These are phyloP conservation scores for Cavenderia fasciculata DNA, from an alignment of 78 protist species.

Conservation along the genomic window DNA sequence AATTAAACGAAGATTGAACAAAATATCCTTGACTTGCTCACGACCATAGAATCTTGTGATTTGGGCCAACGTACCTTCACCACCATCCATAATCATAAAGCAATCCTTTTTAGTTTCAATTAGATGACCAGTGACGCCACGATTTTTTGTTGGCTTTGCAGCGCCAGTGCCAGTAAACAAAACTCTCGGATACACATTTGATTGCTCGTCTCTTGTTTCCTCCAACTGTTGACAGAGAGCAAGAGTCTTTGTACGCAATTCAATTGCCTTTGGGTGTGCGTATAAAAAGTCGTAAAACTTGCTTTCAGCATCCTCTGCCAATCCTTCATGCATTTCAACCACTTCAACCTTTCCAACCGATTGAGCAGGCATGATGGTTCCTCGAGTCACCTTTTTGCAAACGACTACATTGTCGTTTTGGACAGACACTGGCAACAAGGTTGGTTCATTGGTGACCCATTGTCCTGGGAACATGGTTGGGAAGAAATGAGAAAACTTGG, in stretches of 20 bases:
- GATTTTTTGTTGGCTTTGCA: conserved; percentile 24
- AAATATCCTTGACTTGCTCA: neutral
- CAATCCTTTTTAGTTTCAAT: neutral
- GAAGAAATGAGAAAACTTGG: neutral
- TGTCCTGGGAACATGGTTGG: neutral
- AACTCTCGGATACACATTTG: conserved; percentile 25
- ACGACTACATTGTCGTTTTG: neutral
- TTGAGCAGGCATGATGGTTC: neutral
- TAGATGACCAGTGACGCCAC: conserved; percentile 60
- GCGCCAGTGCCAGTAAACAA: conserved; percentile 62
- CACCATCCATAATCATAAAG: conserved; percentile 88
- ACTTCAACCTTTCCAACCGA: neutral
- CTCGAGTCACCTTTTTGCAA: conserved; percentile 16
- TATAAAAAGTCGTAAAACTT: neutral
- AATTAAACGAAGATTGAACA: conserved; percentile 18
- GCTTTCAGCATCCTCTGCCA: neutral
- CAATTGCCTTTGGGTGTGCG: neutral
- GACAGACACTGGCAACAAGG: neutral
- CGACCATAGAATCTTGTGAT: conserved; percentile 82
- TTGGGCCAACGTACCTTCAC: conserved; percentile 96
- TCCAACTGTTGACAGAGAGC: neutral
- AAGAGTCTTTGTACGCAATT: neutral
- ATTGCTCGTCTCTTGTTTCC: neutral
- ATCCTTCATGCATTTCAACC: neutral
- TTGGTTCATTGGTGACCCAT: neutral